Evolutionary conservation across 2,329 filamentous ascomycete species (phyloP).

Genomic region (Trichoderma polysporum): DNA sequence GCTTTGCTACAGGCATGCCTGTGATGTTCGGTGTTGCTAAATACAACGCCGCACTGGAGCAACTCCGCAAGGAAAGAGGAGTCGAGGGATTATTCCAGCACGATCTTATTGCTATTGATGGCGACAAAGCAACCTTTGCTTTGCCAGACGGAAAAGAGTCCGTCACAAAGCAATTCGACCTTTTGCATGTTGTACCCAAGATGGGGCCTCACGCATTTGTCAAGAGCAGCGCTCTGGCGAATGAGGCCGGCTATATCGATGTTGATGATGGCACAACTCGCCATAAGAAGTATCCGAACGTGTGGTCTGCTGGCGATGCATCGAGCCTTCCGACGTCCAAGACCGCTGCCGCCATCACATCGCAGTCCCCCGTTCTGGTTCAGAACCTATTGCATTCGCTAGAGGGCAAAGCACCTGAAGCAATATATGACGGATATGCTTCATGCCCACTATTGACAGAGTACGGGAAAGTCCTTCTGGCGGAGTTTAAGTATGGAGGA

Average conservation of each 20-base stretch:
- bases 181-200: conserved; percentile 59
- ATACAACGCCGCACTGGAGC: conserved; percentile 54
- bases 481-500: conserved; percentile 65
- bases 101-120: conserved; percentile 53
- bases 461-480: conserved; percentile 62
- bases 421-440: conserved; percentile 54
- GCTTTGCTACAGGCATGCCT: conserved; percentile 55
- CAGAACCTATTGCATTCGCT: conserved; percentile 46
- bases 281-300: conserved; percentile 54
- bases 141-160: conserved; percentile 42
- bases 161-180: conserved; percentile 51
- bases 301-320: conserved; percentile 60
- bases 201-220: conserved; percentile 58
- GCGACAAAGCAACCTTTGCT: conserved; percentile 53
- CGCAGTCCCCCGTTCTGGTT: conserved; percentile 52
- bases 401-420: conserved; percentile 46
- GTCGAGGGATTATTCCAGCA: conserved; percentile 61
- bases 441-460: conserved; percentile 55
- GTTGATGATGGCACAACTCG: conserved; percentile 53
- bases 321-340: conserved; percentile 60
- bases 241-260: conserved; percentile 58
- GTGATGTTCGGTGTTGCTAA: conserved; percentile 62
- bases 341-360: conserved; percentile 53
- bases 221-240: conserved; percentile 53
- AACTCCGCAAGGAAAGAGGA: conserved; percentile 52